Evolutionary conservation across 2,329 filamentous ascomycete genomes (phyloP), one percentile per base, ranked within the genome.

Genomic region (Daldinia eschscholtzii): DNA sequence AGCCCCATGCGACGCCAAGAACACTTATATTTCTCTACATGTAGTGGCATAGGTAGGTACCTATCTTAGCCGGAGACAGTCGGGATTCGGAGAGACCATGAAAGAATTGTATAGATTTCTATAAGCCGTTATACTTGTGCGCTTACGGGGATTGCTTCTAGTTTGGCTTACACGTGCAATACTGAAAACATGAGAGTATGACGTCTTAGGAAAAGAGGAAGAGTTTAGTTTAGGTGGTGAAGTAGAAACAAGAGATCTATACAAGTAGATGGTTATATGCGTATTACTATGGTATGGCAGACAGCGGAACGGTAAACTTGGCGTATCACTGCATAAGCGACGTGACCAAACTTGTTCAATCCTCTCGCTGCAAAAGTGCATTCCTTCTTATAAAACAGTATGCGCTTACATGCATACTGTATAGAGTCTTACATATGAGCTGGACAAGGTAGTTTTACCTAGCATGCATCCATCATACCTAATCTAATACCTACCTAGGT

Each of bases 1-100:
- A 12, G 6, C 37, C 37, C 35, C 10, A 15, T 39, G 53, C 18
- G 15, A 58, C 57, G 56, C 64, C 55, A 63, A 63, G 64, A 60
- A 26, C 20, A 26, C 20, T 4, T n/a, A 46, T 61, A 30, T 33
- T 48, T 18, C 28, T 18, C n/a, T 30, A n/a, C n/a, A n/a, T n/a
- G n/a, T n/a, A 48, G 46, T 44, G 12, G 15, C 37, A 10, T 42
- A n/a, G n/a, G n/a, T n/a, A n/a, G n/a, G n/a, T n/a, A n/a, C n/a
- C n/a, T n/a, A 18, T 13, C 9, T 13, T 42, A 57, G 26, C n/a
- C 39, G 26, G 55, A 15, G 12, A 41, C 10, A 7, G 2, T 42
- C 53, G 53, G 37, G 35, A 57, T 57, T 57, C 53, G 53, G 53
- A 30, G 23, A 44, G 55, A 55, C 30, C 6, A 50, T 30, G 18